Evolutionary conservation across 352 stramenopile genomes (phyloP).

Genomic region (Phytophthora uliginosa): DNA sequence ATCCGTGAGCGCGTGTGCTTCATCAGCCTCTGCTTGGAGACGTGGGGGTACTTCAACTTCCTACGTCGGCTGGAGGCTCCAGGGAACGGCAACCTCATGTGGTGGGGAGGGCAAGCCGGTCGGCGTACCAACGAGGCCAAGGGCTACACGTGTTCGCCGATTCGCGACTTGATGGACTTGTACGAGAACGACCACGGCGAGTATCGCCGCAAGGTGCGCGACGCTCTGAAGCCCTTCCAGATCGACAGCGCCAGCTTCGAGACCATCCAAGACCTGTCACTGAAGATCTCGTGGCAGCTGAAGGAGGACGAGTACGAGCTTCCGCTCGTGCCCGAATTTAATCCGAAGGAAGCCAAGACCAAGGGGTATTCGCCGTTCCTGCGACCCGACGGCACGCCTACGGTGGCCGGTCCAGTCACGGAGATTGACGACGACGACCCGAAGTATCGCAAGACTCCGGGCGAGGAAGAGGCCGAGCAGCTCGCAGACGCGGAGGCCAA

Average conservation of each 20-base stretch:
- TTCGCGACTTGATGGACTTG: neutral
- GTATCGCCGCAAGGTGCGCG: neutral
- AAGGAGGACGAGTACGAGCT: neutral
- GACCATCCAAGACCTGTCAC: too few species aligned
- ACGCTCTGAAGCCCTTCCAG: neutral
- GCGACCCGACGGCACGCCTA: neutral
- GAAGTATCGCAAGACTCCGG: neutral
- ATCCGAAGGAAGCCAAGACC: neutral
- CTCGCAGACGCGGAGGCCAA: neutral
- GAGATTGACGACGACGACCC: neutral
- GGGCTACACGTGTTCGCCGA: too few species aligned
- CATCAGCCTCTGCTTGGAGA: neutral
- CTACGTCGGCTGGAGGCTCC: neutral
- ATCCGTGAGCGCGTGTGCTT: neutral
- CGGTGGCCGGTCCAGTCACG: neutral
- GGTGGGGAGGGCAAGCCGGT: neutral
- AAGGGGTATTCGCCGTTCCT: neutral
- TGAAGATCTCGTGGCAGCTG: neutral
- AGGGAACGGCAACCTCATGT: neutral
- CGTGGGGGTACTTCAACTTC: neutral
- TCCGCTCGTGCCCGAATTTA: neutral
- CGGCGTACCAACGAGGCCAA: neutral
- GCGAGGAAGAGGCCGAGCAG: neutral
- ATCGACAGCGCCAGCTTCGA: too few species aligned
- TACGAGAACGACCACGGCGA: neutral